These are phyloP conservation scores for Coemansia aciculifera DNA, from an alignment of 192 early-diverging fungal species.

Conservation along the genomic window DNA sequence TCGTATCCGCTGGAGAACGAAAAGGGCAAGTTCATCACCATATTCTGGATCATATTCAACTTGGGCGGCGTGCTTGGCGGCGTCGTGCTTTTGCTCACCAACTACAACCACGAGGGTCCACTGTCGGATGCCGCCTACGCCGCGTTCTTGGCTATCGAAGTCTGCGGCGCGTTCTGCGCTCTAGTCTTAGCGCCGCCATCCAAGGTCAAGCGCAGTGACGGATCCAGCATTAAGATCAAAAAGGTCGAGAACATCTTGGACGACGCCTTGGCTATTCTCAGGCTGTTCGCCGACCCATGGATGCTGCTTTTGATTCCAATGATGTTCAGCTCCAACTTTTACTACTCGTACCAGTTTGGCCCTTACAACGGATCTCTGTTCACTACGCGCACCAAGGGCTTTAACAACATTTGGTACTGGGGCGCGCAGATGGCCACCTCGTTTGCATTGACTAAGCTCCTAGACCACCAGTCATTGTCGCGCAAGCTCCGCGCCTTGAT, in stretches of 20 bases:
- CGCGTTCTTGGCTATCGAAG: conserved; percentile 72
- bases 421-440: conserved; percentile 67
- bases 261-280: conserved; percentile 57
- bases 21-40: conserved; percentile 78
- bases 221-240: conserved; percentile 59
- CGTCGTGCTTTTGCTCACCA: conserved; percentile 62
- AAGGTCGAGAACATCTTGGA: conserved; percentile 61
- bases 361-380: conserved; percentile 67
- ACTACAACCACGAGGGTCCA: conserved; percentile 58
- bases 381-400: conserved; percentile 61
- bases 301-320: conserved; percentile 69
- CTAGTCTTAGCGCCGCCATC: conserved; percentile 59
- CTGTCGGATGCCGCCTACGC: conserved; percentile 70
- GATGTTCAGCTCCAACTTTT: conserved; percentile 74
- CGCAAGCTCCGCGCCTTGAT: conserved; percentile 62
- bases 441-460: conserved; percentile 59
- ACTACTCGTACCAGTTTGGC: conserved; percentile 74
- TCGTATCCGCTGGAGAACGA: conserved; percentile 81
- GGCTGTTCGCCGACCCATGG: conserved; percentile 61
- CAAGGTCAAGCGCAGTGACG: conserved; percentile 64
- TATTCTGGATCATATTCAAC: conserved; percentile 91
- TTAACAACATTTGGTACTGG: conserved; percentile 77
- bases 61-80: conserved; percentile 80
- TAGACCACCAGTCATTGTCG: conserved; percentile 56
- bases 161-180: conserved; percentile 59